phyloP scores from a whole-genome alignment of 2,329 filamentous ascomycete genomes.

The Teratosphaeria destructans region DNA sequence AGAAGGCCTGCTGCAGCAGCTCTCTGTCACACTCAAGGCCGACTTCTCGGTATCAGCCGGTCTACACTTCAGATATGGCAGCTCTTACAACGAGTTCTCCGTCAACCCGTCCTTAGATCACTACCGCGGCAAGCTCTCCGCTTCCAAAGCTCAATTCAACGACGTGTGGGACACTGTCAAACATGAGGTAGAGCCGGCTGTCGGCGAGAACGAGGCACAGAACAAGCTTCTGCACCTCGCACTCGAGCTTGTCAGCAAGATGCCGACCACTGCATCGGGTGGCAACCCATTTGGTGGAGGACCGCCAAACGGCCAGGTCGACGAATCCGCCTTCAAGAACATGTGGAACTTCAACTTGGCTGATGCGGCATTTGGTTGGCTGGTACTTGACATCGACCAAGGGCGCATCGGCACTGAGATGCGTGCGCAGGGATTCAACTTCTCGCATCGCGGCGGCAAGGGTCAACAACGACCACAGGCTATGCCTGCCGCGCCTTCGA shows the following conservation, averaged over 20 bases:
- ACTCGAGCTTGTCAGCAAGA: slow-evolving; percentile 89
- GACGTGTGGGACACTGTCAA: slow-evolving; percentile 99
- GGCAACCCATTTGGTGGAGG: slow-evolving; percentile 94
- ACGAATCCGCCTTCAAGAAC: slow-evolving; percentile 99
- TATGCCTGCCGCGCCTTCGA: slow-evolving; percentile 27
- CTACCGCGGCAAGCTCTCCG: slow-evolving; percentile 95
- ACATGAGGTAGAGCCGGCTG: slow-evolving; percentile 86
- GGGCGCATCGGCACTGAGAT: slow-evolving; percentile 97
- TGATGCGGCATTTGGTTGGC: slow-evolving; percentile 91
- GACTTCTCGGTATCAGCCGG: slow-evolving; percentile 97
- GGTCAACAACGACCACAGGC: slow-evolving; percentile 30
- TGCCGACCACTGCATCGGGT: slow-evolving; percentile 88
- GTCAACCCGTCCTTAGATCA: slow-evolving; percentile 97
- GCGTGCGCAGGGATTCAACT: slow-evolving; percentile 98
- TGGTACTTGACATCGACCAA: slow-evolving; percentile 89
- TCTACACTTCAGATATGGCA: slow-evolving; percentile 95
- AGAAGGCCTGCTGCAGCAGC: slow-evolving; percentile 92
- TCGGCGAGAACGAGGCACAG: slow-evolving; percentile 86
- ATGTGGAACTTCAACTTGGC: slow-evolving; percentile 99
- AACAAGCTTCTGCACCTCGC: slow-evolving; percentile 87
- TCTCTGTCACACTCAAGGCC: slow-evolving; percentile 92
- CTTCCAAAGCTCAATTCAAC: slow-evolving; percentile 96
- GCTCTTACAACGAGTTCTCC: slow-evolving; percentile 99
- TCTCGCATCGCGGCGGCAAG: slow-evolving; percentile 87
- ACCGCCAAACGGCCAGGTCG: slow-evolving; percentile 72